phyloP scores from a whole-genome alignment of 73 alveolate genomes.

The Paramecium tetraurelia region DNA sequence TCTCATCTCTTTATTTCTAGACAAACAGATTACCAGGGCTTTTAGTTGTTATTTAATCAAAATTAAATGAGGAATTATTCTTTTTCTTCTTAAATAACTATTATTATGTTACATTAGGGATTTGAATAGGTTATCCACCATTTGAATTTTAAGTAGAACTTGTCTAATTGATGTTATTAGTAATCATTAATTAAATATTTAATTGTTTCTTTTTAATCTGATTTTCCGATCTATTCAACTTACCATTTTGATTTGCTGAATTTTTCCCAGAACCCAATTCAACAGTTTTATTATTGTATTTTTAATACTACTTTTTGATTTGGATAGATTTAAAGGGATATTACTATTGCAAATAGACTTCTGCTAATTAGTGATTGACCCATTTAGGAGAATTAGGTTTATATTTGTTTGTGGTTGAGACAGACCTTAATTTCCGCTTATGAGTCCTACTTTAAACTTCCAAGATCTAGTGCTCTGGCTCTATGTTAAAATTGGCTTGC shows the following conservation, averaged over 20 bases:
- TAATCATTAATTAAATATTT: neutral
- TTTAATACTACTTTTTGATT: neutral
- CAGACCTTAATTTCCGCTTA: conserved; percentile 9
- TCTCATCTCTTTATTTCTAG: neutral
- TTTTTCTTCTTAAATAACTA: neutral
- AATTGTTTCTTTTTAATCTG: neutral
- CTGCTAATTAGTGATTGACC: neutral
- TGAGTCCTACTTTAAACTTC: neutral
- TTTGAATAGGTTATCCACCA: neutral
- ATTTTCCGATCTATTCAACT: neutral
- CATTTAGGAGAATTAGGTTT: conserved; percentile 30
- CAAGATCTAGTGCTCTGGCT: neutral
- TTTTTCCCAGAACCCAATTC: neutral
- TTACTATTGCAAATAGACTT: neutral
- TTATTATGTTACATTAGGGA: neutral
- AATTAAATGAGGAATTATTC: neutral
- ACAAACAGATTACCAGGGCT: neutral
- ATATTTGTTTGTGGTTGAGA: conserved; percentile 10
- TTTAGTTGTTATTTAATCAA: neutral
- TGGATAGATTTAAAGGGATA: neutral
- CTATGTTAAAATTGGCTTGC: neutral
- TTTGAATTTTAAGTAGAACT: neutral
- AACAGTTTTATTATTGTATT: neutral
- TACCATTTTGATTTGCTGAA: neutral
- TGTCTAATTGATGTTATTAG: neutral